Base-by-base conservation (phyloP, 148 eudicot species). In the Bassia scoparia region DNA sequence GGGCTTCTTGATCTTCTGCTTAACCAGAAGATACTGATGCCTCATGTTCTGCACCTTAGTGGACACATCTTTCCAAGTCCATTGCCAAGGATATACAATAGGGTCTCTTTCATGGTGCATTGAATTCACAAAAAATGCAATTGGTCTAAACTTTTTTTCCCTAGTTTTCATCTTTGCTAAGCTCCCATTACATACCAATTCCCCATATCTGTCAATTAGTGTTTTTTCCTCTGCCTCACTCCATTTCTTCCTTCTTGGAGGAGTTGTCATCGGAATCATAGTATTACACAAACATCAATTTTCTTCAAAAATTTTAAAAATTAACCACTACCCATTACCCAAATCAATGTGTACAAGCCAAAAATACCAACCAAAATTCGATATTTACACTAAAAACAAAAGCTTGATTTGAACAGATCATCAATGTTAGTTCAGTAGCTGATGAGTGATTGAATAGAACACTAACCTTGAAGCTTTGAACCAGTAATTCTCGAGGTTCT, bases 1-100 rank as follows among this genome's bases (percentile, higher is more conserved):
- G 7, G 81, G 77, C 82, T 83, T 90, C 86, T 88, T 93, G 62
- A 94, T 89, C 88, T 94, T 94, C 66, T 94, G 98, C 89, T 94
- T 94, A 48, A 89, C 98, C 60, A 90, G 70, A 37, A 92, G 74
- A 84, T 89, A 94, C 83, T 91, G 98, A 76, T 94, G 98, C 84
- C 97, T 88, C 98, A 91, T 94, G 78, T 94, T 94, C 74, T 94
- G 98, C 46, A 94, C 97, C 71, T 94, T 94, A 23, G 94, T 94
- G 9, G 97, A 93, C 60, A 91, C 97, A 76, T 93, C 98, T 64
- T 89, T 90, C 98, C 98, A 90, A 68, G 85, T 86, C 98, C 98
- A 93, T 72, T 87, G 89, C 97, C 97, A 94, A 13, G 96, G 98
- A 73, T 81, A 94, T 21, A 81, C 41, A 38, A 81, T 61, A 8